Base-by-base conservation (phyloP, 345 rosid genomes). In the Reutealis trisperma region DNA sequence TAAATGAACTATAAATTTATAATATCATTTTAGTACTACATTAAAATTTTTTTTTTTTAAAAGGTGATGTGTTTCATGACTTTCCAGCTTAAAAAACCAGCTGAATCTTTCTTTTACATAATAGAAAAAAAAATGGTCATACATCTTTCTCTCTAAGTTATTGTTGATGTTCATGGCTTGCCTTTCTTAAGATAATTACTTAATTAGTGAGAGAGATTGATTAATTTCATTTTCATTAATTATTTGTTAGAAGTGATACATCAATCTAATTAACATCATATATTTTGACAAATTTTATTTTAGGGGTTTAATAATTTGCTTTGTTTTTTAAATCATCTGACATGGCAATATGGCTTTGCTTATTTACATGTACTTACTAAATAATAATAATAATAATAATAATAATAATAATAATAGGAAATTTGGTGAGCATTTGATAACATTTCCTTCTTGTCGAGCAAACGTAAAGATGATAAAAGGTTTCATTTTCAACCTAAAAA, bases 361-460 rank as follows among this genome's bases (percentile, higher is more conserved):
- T 37, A 37, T 4, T 37, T 37, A 37, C 41, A 34, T 34, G 41
- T 34, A 2, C 5, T 34, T 34, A 3, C 5, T 34, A 34, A 34
- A 34, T 3, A 34, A 34, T 34, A 34, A 34, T 34, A 34, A 34
- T 4, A 34, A 24, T n/a, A n/a, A n/a, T n/a, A n/a, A n/a, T n/a
- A n/a, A n/a, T n/a, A 34, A 34, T 3, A 34, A 34, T 34, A 34
- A 34, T 34, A 37, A 37, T 5, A 34, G 14, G 55, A 51, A 51
- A 54, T 54, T 54, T 54, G 59, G 59, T 18, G n/a, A n/a, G 6
- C 55, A 51, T 73, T 68, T 57, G n/a, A 66, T 44, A 49, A 30
- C 30, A 22, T 72, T 76, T 80, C 84, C 80, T 80, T 67, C 18
- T 71, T 72, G 45, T 54, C 59, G 82, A 85, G 88, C 77, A 78